Evolutionary conservation across 176 grass and related monocot genomes (phyloP), one percentile per base, ranked within the genome.

Genomic region (Avena insularis): DNA sequence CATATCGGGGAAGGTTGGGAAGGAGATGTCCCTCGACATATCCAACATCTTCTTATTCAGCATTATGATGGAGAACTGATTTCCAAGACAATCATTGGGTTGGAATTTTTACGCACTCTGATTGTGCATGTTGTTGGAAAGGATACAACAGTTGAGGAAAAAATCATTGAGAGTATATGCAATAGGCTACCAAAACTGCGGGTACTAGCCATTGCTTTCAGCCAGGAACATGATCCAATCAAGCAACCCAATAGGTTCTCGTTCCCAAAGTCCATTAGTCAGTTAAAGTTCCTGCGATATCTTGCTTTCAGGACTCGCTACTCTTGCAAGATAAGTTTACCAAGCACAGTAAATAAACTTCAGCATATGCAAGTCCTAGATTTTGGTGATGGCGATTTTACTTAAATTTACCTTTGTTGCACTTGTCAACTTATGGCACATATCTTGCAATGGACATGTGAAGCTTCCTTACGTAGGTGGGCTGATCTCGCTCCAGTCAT

Each of bases 381-480:
- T 69, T 69, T 69, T 19, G 31, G 7, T 9, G 0, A 1, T 0
- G 14, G 31, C 14, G 0, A 9, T 0, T 9, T 38, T 17, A 38
- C n/a, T n/a, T n/a, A n/a, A n/a, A 19, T 38, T 19, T 17, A 9
- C 14, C 2, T 9, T 10, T 10, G 0, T 6, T 69, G 2, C 17
- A 0, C 65, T 69, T 19, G 3, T 4, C 6, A 69, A 1, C 33
- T 38, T 69, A 15, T 33, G 15, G 33, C 31, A 38, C 33, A 68
- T 68, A 17, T 8, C 3, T 0, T 35, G 64, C 29, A n/a, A n/a
- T 38, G 36, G 2, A 0, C 0, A 20, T 1, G 20, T 36, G 64
- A 36, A 17, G 0, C 2, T 68, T 17, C 13, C 4, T 8, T 2
- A 67, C 14, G 0, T 36, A 9, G 65, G 65, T 33, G 19, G 14